Base-by-base conservation (phyloP, 495 filamentous ascomycete genomes). In the Xylaria bambusicola region DNA sequence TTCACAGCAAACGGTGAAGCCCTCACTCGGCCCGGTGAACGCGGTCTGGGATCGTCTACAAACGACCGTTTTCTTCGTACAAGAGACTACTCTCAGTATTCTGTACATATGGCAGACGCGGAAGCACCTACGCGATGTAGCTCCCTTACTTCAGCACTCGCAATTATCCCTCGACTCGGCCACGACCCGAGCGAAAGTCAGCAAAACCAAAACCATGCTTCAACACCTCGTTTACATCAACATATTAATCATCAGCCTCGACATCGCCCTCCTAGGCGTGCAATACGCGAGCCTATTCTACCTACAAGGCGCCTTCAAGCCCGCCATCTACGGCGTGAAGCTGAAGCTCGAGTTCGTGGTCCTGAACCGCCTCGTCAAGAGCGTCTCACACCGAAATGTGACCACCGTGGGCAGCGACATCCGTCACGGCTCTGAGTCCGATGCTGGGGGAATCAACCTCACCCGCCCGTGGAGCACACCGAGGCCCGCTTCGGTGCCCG, bases 261-360 rank as follows among this genome's bases (percentile, higher is more conserved):
- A 84, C 38, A 65, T 74, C 45, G 67, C 73, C 13, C 69, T 83
- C 4, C 73, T 83, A 6, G 72, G 68, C 29, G 72, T 79, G 13
- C 73, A 82, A 52, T 84, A 78, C 57, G 70, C 72, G 12, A 75
- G 72, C 15, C 75, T 73, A 41, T 83, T 80, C 49, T 70, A 75
- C 1, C 62, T 81, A 4, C 77, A 84, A 62, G 75, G 78, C 18
- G 72, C 75, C 58, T 75, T 82, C 53, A 81, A 84, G 47, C 74
- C 78, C 0, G 73, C 77, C 24, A 75, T 74, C 0, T 84, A 84
- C 60, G 78, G 79, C 29, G 71, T 84, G 65, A 84, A 84, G 63
- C 67, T 83, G 29, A 81, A 79, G 47, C 67, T 84, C 13, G 81
- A 84, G 67, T 83, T 81, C 52, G 75, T 75, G 15, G 77, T 83